Conservation (phyloP, 768 basidiomycete species). For the Leccinum variicolor region DNA sequence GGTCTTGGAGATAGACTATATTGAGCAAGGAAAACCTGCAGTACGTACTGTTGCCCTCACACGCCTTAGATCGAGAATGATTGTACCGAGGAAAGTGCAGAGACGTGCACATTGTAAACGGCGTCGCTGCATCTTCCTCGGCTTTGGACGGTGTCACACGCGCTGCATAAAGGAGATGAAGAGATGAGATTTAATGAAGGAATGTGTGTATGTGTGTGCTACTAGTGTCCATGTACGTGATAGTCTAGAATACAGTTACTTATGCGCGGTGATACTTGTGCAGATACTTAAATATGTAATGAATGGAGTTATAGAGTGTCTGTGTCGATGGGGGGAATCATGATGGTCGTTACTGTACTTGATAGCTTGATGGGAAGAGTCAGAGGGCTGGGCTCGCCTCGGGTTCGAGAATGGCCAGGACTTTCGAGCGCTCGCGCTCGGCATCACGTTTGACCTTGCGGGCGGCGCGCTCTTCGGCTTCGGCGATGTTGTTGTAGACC, state of each 20-base stretch:
- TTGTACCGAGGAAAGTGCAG: too few relatives aligned
- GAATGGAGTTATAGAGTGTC: neutral
- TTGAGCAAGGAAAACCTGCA: too few relatives aligned
- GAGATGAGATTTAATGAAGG: neutral
- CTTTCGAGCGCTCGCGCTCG: constrained; percentile 7
- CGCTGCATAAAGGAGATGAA: neutral
- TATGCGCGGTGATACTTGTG: neutral
- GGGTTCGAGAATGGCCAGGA: constrained; percentile 2
- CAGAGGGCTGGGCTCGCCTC: neutral
- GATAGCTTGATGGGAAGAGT: neutral
- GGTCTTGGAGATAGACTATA: too few relatives aligned
- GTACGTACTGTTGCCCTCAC: too few relatives aligned
- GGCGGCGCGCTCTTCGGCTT: constrained; percentile 2
- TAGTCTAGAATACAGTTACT: neutral
- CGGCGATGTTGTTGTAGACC: neutral
- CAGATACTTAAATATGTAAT: neutral
- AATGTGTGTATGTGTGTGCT: neutral
- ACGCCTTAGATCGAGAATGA: too few relatives aligned
- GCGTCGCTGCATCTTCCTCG: neutral
- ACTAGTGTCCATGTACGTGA: neutral
- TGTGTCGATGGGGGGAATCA: neutral
- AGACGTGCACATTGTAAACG: neutral
- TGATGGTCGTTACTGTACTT: neutral
- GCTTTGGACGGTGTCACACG: neutral
- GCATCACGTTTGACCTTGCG: constrained; percentile 12